phyloP scores from a whole-genome alignment of 2,329 filamentous ascomycete species.

The Penicillium sclerotigenum region DNA sequence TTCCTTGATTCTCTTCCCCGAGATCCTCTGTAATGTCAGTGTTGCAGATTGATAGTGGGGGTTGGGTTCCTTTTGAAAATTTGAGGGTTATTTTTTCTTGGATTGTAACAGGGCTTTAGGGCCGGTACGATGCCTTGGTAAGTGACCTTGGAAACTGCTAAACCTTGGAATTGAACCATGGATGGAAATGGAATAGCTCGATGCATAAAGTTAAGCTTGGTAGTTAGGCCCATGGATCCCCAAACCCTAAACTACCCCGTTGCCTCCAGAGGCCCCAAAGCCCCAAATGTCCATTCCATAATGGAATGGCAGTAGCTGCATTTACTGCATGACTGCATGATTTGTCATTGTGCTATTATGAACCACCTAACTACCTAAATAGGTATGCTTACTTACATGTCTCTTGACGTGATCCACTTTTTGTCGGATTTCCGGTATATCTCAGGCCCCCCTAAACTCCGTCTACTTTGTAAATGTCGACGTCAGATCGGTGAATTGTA shows the following conservation, averaged over 20 bases:
- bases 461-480: background rate
- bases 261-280: background rate
- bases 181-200: background rate
- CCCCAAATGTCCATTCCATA: background rate
- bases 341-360: background rate
- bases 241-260: background rate
- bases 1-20: background rate
- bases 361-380: background rate
- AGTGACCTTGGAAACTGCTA: too few relatives aligned
- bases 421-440: background rate
- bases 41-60: background rate
- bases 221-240: background rate
- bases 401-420: constrained; percentile 10
- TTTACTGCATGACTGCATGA: background rate
- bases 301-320: constrained; percentile 3
- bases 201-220: background rate
- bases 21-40: constrained; percentile 7
- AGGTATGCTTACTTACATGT: background rate
- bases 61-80: background rate
- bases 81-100: background rate
- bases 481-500: background rate
- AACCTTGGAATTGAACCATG: background rate
- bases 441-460: background rate
- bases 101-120: background rate
- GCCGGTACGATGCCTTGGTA: background rate